Base-by-base conservation (phyloP, 1,139 yeast species). In the Magnusiomyces tetraspermus region DNA sequence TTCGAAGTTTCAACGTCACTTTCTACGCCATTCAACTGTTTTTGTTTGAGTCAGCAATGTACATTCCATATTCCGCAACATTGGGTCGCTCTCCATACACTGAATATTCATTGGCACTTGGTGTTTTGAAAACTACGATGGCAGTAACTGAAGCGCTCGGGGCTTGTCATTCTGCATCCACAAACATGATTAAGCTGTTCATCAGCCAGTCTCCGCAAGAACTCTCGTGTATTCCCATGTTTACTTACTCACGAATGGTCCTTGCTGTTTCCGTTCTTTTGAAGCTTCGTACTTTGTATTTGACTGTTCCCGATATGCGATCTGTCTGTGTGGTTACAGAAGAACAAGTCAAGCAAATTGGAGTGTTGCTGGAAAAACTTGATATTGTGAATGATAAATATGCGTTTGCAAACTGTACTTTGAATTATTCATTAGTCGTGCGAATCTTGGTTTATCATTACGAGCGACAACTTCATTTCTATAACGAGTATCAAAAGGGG, bases 241-340 rank as follows among this genome's bases (percentile, higher is more conserved):
- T 81, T 56, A 79, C 79, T 58, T 77, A 78, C 52, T 76, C 88
- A 1, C 71, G 95, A 59, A 69, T 85, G 51, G 76, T 84, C 48
- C 84, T 82, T 63, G 80, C 86, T 1, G 80, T 82, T 0, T 86
- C 88, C 13, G 78, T 82, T 73, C 68, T 84, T 19, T 68, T 83
- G 51, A 73, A 86, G 56, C 69, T 83, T 49, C 69, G 88, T 38
- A 81, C 76, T 59, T 67, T 81, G 51, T 75, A 78, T 19, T 64
- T 82, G 40, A 75, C 82, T 4, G 70, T 80, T 15, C 83, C 85
- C 1, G 72, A 76, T 33, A 19, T 40, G 6, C 6, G 26, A 17
- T 6, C 23, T 21, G 26, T 40, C 21, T 76, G 76, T 47, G 69
- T 76, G 6, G 81, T 85, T 0, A 71, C 72, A 17, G 48, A 55